phyloP scores from a whole-genome alignment of 2,329 filamentous ascomycete species.

The Pseudogymnoascus sp. region DNA sequence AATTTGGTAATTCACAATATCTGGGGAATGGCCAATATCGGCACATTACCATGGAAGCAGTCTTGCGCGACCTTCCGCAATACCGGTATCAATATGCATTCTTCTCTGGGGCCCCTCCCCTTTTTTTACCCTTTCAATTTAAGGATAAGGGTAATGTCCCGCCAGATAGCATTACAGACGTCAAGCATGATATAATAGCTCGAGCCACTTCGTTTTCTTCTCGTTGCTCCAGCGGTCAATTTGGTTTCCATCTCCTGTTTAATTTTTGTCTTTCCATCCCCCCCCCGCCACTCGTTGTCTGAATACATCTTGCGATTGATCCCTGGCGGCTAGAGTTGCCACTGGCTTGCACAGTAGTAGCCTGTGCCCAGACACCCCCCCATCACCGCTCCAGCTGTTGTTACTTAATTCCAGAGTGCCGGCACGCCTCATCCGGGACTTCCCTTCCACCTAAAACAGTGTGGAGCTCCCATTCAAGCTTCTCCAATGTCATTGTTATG shows the following conservation, averaged over 20 bases:
- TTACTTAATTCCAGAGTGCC: constrained; percentile 6
- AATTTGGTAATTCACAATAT: constrained; percentile 2
- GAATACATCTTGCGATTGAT: constrained; percentile 1
- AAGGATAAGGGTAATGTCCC: not conserved
- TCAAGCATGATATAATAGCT: constrained; percentile 5
- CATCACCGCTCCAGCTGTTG: constrained; percentile 5
- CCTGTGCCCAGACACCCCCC: constrained; percentile 1
- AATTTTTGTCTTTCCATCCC: not conserved
- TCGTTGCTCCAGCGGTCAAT: not conserved
- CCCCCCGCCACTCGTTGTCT: not conserved
- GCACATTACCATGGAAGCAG: not conserved
- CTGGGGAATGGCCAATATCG: constrained; percentile 6
- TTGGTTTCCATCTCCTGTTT: not conserved
- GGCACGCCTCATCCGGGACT: constrained; percentile 11
- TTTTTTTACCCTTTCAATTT: not conserved
- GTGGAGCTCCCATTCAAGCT: constrained; percentile 9
- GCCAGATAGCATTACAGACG: not conserved
- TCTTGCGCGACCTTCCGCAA: constrained; percentile 7
- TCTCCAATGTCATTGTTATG: constrained; percentile 11
- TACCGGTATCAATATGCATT: constrained; percentile 5
- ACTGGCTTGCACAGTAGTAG: constrained; percentile 2
- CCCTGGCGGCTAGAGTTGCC: constrained; percentile 6
- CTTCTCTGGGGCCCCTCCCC: not conserved
- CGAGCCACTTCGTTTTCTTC: not conserved
- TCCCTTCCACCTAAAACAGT: constrained; percentile 11